A percentile compares a stretch with the other conserved stretches of the same genome.
These are phyloP conservation scores for Lichenothelia convexa DNA, from an alignment of 495 filamentous ascomycete species.

Conservation along the genomic window DNA sequence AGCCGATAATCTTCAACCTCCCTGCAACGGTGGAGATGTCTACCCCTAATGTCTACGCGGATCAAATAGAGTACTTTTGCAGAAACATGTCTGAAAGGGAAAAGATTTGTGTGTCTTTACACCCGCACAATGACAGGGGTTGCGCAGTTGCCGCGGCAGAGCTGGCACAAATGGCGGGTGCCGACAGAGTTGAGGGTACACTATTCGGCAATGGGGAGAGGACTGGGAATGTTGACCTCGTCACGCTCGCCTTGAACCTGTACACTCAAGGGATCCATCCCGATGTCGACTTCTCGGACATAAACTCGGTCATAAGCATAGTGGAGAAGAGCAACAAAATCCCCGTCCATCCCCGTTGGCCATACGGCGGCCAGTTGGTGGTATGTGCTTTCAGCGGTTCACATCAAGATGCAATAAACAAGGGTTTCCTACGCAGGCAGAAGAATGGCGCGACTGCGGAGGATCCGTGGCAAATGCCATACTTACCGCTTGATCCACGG, in stretches of 20 bases:
- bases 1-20: constrained; percentile 92
- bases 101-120: constrained; percentile 67
- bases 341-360: constrained; percentile 70
- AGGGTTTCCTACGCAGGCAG: constrained; percentile 68
- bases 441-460: constrained; percentile 37
- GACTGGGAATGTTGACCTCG: constrained; percentile 90
- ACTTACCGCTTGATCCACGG: constrained; percentile 80
- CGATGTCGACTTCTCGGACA: constrained; percentile 74
- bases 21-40: constrained; percentile 93
- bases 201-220: constrained; percentile 92
- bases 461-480: constrained; percentile 56
- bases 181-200: constrained; percentile 85
- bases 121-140: constrained; percentile 89
- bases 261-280: constrained; percentile 91
- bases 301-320: constrained; percentile 69
- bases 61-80: constrained; percentile 95
- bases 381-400: constrained; percentile 79
- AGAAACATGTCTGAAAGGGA: constrained; percentile 54
- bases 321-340: constrained; percentile 93
- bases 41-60: constrained; percentile 90
- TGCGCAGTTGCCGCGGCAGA: constrained; percentile 81
- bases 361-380: constrained; percentile 80
- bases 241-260: constrained; percentile 86
- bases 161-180: constrained; percentile 93
- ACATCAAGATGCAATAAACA: constrained; percentile 96